Evolutionary conservation across 2,329 filamentous ascomycete species (phyloP), one percentile per base, ranked within the genome.

Genomic region (Cyclaneusma minus): DNA sequence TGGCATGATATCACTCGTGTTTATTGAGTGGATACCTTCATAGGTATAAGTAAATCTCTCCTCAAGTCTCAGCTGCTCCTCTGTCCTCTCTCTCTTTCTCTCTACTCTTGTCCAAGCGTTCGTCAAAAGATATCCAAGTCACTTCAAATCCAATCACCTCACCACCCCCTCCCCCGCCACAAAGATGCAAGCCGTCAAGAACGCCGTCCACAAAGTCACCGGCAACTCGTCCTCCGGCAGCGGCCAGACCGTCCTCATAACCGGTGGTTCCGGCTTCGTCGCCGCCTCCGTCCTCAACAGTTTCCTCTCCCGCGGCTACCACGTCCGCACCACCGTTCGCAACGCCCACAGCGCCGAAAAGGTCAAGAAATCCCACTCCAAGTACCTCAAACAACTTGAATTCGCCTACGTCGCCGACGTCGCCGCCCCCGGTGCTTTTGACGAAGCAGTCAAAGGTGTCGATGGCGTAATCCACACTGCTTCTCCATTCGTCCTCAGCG

Each of bases 401-500:
- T 41, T 40, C 21, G 35, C 31, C 4, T 64, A 85, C 34, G 76
- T 89, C 8, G 61, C 68, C 22, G 78, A 91, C 38, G 68, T 89
- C 33, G 68, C 72, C 0, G 47, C 68, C 35, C 62, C 69, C n/a
- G 65, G 64, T 12, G 78, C 75, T 12, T 87, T 87, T 37, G 64
- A 77, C 34, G 50, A 64, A 44, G 46, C 59, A 12, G 36, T 50
- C 24, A 48, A 52, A 4, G 67, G 70, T 1, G 79, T 87, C 35
- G 72, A 81, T 42, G 73, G 66, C 28, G 75, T 64, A 14, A 60
- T 82, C 28, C 75, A 82, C 47, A 79, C 74, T 4, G 75, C 77
- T 2, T 74, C 67, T 0, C 79, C 39, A 2, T 55, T 57, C 32
- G 35, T 44, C 19, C 33, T 45, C 25, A 25, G 39, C 4, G 42